Base-by-base conservation (phyloP, 768 basidiomycete species). In the Candolleomyces aberdarensis region DNA sequence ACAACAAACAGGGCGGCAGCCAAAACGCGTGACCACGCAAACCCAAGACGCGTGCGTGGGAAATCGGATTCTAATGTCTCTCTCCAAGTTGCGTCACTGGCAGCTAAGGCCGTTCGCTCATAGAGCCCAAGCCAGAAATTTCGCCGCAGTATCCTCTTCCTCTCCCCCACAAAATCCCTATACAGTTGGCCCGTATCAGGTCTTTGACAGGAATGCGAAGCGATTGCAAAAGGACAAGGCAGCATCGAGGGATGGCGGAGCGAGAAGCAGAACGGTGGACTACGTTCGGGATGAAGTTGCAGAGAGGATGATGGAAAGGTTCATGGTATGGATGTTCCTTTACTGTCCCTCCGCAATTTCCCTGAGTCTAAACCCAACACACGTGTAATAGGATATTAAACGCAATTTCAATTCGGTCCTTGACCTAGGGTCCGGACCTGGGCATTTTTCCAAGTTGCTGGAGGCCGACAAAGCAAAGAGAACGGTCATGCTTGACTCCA, bases 251-350 rank as follows among this genome's bases (percentile, higher is more conserved):
- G 78, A 87, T 58, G 79, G 75, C 50, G 87, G 89, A 19, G 72
- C 74, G 22, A 77, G 79, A 32, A 94, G 91, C 66, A 80, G 85
- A 67, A 84, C 86, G 0, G 94, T 95, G 5, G 96, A 99, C 78
- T 98, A 98, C 74, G 77, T 99, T 31, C 84, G 93, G 46, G 84
- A 93, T 59, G 96, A 96, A 71, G 86, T 96, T 9, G 94, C 96
- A 20, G 92, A 94, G 63, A 81, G 89, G 61, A 83, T 98, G 83
- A 84, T 94, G 75, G 96, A 98, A 70, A 82, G 96, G 58, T 84
- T 99, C 63, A 73, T 92, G 78, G 96, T 94, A 69, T 15, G 52
- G 26, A 40, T 63, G 77, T 60, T 47, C 19, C n/a, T 36, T 64
- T 11, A 19, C 44, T 14, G 9, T 56, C 9, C 7, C 4, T n/a